Evolutionary conservation across 1,139 yeast genomes (phyloP).

Genomic region (Saccharomyces pastorianus): DNA sequence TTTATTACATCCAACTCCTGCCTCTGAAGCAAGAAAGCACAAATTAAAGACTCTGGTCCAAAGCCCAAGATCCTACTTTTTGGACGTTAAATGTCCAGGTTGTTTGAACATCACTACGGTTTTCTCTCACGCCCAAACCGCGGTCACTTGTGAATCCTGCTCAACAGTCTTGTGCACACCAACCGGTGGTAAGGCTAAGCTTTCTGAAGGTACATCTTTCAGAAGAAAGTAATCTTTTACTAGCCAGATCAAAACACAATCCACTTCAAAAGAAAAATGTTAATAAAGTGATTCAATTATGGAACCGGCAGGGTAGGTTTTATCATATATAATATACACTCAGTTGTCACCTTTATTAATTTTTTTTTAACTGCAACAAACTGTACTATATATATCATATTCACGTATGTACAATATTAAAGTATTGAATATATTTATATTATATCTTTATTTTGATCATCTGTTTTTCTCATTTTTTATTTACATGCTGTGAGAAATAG

Average conservation of each 20-base stretch:
- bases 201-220: slow-evolving; percentile 98
- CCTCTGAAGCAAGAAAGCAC: slow-evolving; percentile 93
- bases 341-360: neutral
- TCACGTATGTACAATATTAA: neutral
- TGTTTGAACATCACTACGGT: slow-evolving; percentile 98
- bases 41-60: slow-evolving; percentile 96
- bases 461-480: neutral
- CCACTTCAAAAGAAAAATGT: neutral
- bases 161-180: slow-evolving; percentile 98
- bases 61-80: slow-evolving; percentile 96
- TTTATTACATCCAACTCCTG: slow-evolving; percentile 94
- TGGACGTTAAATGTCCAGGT: slow-evolving; percentile 99
- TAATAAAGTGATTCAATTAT: neutral
- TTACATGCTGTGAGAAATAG: neutral
- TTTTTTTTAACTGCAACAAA: neutral
- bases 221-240: slow-evolving; percentile 76
- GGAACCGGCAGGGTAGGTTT: slow-evolving; percentile 1
- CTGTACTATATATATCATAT: neutral
- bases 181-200: slow-evolving; percentile 99
- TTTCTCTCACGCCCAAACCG: slow-evolving; percentile 99
- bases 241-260: neutral
- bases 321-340: neutral
- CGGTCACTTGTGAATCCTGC: slow-evolving; percentile 98
- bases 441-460: neutral
- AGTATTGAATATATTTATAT: neutral